phyloP scores from a whole-genome alignment of 2,329 filamentous ascomycete species.

The Colletotrichum gloeosporioides region DNA sequence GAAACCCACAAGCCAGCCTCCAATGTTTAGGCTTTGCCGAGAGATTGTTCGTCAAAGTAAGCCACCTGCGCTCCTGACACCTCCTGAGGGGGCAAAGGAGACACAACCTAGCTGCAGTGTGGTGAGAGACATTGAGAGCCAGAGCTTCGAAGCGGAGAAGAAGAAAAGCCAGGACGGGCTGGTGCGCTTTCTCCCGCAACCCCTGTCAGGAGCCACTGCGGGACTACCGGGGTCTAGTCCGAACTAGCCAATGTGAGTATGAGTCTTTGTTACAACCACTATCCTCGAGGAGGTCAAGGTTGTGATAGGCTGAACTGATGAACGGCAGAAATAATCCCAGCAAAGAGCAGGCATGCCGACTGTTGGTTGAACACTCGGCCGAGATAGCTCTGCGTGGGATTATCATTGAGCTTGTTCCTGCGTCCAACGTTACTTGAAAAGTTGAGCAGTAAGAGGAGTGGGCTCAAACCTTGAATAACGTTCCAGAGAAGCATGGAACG shows the following conservation, averaged over 20 bases:
- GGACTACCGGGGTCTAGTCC: background rate
- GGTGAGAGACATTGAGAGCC: background rate
- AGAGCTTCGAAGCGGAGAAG: background rate
- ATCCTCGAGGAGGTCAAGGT: background rate
- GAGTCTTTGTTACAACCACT: background rate
- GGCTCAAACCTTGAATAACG: rapidly evolving
- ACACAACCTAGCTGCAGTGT: background rate
- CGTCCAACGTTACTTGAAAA: background rate
- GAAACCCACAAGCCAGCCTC: background rate
- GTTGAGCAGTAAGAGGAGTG: background rate
- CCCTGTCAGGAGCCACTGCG: background rate
- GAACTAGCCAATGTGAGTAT: background rate
- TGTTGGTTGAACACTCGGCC: background rate
- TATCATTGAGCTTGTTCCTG: rapidly evolving
- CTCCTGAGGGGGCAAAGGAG: background rate
- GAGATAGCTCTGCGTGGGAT: background rate
- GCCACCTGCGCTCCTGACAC: background rate
- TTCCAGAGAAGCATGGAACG: background rate
- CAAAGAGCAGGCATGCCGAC: background rate
- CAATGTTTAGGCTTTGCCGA: background rate
- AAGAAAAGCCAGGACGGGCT: background rate
- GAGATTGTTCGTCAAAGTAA: background rate
- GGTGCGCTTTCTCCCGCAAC: background rate
- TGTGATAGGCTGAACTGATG: background rate
- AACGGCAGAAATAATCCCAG: background rate